Evolutionary conservation across 257 asterid species (phyloP).

Genomic region (Solanum pinnatisectum): DNA sequence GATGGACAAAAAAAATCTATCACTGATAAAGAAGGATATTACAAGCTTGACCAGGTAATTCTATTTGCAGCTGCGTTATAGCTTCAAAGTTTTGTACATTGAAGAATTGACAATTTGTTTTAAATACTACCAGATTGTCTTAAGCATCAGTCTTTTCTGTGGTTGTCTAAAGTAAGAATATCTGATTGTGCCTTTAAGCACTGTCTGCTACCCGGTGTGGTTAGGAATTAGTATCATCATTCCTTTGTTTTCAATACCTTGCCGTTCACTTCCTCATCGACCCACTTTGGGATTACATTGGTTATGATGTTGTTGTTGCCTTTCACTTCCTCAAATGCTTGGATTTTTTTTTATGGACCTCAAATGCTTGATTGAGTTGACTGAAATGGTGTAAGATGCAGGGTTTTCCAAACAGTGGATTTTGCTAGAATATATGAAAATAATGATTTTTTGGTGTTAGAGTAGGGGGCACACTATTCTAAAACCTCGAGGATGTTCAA

Average conservation of each 20-base stretch:
- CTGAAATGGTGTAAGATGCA: background rate
- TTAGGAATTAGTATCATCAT: background rate
- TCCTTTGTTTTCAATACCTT: background rate
- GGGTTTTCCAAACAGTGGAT: background rate
- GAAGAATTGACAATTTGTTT: background rate
- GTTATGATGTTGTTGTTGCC: background rate
- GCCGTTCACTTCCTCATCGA: background rate
- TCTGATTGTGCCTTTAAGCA: background rate
- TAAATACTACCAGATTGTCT: background rate
- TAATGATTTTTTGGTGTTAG: background rate
- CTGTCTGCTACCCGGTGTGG: background rate
- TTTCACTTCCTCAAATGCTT: background rate
- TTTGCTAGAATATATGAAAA: background rate
- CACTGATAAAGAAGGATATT: slow-evolving; percentile 78
- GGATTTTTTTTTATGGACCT: background rate
- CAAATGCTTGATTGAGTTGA: background rate
- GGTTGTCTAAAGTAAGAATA: background rate
- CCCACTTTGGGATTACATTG: background rate
- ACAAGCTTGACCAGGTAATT: slow-evolving; percentile 95
- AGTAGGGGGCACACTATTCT: background rate
- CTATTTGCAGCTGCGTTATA: background rate
- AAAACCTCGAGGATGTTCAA: background rate
- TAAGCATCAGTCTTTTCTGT: background rate
- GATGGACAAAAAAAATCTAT: slow-evolving; percentile 78
- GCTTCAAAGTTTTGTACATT: background rate